A percentile compares a stretch with the other conserved stretches of the same genome.
Conservation (phyloP, 768 basidiomycete genomes). For the Clitopilus hobsonii region DNA sequence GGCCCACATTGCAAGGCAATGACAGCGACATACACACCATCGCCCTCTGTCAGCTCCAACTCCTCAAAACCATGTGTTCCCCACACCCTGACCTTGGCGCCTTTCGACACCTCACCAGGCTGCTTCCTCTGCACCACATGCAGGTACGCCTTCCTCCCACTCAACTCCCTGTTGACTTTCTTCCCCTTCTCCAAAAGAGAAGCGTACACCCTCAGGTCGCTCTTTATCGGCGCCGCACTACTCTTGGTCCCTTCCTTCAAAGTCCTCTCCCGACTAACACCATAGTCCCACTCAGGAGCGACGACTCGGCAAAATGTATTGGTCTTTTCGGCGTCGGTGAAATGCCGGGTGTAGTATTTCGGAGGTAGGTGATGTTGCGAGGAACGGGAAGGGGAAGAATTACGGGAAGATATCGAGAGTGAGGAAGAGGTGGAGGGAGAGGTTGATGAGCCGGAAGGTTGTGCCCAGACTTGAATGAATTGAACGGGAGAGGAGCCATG, state of each 20-base stretch:
- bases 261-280: constrained; percentile 49
- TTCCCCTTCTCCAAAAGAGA: constrained; percentile 58
- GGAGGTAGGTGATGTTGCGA: constrained; percentile 30
- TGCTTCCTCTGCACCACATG: constrained; percentile 82
- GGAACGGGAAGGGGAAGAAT: neutral
- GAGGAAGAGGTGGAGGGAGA: constrained; percentile 35
- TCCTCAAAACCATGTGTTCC: constrained; percentile 27
- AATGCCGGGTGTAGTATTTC: constrained; percentile 84
- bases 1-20: neutral
- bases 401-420: neutral
- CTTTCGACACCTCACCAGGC: constrained; percentile 42
- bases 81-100: constrained; percentile 52
- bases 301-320: constrained; percentile 72
- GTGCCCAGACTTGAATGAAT: constrained; percentile 51
- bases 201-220: constrained; percentile 66
- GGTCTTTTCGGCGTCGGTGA: constrained; percentile 76
- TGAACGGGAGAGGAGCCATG: constrained; percentile 40
- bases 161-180: constrained; percentile 49
- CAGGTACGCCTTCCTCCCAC: constrained; percentile 64
- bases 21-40: constrained; percentile 72
- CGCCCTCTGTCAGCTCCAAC: constrained; percentile 73
- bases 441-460: constrained; percentile 21
- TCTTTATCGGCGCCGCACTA: constrained; percentile 81
- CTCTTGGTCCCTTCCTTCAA: constrained; percentile 52
- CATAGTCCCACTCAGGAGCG: constrained; percentile 41